Conservation (phyloP, 139 green algal species). For the Chlorella vulgaris region DNA sequence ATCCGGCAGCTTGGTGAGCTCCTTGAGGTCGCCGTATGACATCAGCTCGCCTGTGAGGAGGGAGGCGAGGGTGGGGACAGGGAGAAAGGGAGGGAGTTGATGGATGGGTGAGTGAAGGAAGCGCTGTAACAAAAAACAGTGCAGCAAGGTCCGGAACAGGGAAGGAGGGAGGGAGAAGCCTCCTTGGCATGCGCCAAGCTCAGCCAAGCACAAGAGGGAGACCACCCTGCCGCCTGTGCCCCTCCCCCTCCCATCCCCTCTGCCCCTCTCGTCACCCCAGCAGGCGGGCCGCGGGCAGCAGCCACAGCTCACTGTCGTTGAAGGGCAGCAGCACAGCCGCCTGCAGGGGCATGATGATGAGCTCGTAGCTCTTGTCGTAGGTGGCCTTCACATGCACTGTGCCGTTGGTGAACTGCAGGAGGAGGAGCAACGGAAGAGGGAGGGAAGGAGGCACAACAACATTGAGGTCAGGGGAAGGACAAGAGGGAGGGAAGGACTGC, state of each 20-base stretch:
- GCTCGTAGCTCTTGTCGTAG: constrained; percentile 91
- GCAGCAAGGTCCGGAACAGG: no score
- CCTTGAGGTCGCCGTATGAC: constrained; percentile 79
- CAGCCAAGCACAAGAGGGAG: no score
- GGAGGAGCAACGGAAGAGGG: background rate
- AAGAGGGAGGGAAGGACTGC: no score
- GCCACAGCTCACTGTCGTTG: constrained; percentile 72
- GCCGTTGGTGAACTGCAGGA: constrained; percentile 82
- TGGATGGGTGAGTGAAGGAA: no score
- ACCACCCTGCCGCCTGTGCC: no score
- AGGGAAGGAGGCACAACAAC: background rate
- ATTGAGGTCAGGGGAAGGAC: background rate
- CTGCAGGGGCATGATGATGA: constrained; percentile 88
- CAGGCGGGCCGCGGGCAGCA: no score
- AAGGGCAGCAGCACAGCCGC: constrained; percentile 89
- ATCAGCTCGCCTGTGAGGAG: constrained; percentile 50
- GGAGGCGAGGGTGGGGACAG: background rate
- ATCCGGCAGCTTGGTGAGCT: constrained; percentile 83
- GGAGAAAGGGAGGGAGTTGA: background rate
- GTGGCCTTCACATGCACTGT: constrained; percentile 78
- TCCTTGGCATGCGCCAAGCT: no score
- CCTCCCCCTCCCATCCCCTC: no score
- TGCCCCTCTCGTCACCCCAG: no score
- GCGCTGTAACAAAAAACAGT: no score
- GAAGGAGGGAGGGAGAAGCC: no score